Conservation (phyloP, 139 green algal genomes). For the Ettlia oleoabundans region DNA sequence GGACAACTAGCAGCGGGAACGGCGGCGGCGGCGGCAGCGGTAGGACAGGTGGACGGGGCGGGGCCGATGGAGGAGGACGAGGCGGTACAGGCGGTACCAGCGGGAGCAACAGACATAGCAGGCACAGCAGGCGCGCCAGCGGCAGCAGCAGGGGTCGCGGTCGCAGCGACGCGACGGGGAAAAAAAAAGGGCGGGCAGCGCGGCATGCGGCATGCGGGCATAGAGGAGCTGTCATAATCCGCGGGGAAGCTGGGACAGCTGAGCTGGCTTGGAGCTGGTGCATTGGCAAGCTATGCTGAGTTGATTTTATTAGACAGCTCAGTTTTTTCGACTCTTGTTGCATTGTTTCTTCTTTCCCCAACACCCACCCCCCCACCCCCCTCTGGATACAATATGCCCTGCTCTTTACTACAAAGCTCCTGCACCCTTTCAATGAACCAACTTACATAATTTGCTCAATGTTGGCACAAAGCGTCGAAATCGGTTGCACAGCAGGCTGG, state of each 20-base stretch:
- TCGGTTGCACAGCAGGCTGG: too few species aligned
- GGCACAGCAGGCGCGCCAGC: background rate
- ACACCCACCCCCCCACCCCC: too few species aligned
- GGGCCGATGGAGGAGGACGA: background rate
- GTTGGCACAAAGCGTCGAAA: too few species aligned
- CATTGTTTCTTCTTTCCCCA: too few species aligned
- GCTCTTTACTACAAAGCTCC: too few species aligned
- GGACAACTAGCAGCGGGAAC: background rate
- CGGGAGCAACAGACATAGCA: background rate
- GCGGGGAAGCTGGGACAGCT: too few species aligned
- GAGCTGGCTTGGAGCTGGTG: background rate
- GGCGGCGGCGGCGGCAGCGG: background rate
- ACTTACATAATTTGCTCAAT: too few species aligned
- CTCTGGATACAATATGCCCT: too few species aligned
- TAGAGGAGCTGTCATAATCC: conserved; percentile 14
- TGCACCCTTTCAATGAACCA: too few species aligned
- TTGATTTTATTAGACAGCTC: too few species aligned
- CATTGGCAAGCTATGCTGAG: too few species aligned
- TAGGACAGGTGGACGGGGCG: background rate
- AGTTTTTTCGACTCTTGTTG: too few species aligned
- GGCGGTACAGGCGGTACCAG: background rate
- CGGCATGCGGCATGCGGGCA: conserved; percentile 11
- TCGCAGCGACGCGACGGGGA: background rate
- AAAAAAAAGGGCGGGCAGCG: background rate
- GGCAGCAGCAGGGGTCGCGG: background rate